Evolutionary conservation across 331 rosid species (phyloP), one percentile per base, ranked within the genome.

Genomic region (Stylosanthes scabra): DNA sequence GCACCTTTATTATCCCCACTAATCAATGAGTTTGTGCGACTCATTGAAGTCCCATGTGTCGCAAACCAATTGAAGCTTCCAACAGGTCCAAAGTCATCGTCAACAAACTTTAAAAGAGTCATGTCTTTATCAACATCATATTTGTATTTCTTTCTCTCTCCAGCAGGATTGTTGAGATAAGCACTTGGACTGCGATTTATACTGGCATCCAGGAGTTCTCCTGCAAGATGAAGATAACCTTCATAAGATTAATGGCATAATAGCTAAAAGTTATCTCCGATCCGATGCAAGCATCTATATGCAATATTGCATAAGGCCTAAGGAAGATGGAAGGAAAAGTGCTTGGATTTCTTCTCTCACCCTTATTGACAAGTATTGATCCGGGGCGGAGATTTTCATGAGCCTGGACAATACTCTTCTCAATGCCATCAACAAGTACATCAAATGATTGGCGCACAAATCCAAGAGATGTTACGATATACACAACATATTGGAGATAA

Each of bases 21-120:
- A 63, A 93, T 81, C 63, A 93, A 85, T 11, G 85, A 71, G 78
- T 93, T 93, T 67, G 88, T 83, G 42, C 97, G 96, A 59, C 98
- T 91, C 98, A 93, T 91, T 54, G 98, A 93, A 86, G 98, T 93
- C 81, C 96, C 93, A 74, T 93, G 98, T 74, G 98, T 93, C 25
- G 98, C 92, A 85, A 93, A 89, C 98, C 98, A 93, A 55, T 81
- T 93, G 71, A 93, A 93, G 88, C 92, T 86, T 61, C 98, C 98
- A 7, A 89, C 83, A 27, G 97, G 92, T 61, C 97, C 97, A 91
- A 93, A 83, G 72, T 89, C 83, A 68, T 74, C 82, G 74, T 91
- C 94, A 63, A 89, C 89, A 77, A 93, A 91, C 84, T 93, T 93
- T 44, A 93, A 54, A 71, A 93, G 97, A 14, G 92, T 86, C 94